phyloP scores from a whole-genome alignment of 1,284 basidiomycete species.

The Fistulinella cinereoalba region DNA sequence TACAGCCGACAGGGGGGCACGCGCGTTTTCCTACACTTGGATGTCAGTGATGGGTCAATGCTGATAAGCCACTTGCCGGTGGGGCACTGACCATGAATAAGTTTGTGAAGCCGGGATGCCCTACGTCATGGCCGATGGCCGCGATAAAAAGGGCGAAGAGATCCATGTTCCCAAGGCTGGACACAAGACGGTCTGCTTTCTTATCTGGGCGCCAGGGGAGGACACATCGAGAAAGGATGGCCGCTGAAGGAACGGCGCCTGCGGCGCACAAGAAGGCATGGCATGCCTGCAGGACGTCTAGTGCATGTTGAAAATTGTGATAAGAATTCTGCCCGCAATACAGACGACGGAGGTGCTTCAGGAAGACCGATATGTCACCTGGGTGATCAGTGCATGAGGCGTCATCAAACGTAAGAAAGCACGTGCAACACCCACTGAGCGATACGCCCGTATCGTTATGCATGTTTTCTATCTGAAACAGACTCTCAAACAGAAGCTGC shows the following conservation, averaged over 20 bases:
- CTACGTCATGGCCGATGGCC: conserved; percentile 93
- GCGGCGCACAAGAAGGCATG: conserved; percentile 80
- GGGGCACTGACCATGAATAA: conserved; percentile 76
- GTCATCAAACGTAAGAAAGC: conserved; percentile 18
- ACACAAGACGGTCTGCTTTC: conserved; percentile 44
- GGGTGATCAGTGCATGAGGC: conserved; percentile 21
- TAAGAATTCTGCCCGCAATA: conserved; percentile 90
- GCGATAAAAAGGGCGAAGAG: conserved; percentile 83
- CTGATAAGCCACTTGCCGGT: neutral
- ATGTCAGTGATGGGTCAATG: conserved; percentile 10
- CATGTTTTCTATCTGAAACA: conserved; percentile 76
- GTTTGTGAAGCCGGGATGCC: conserved; percentile 91
- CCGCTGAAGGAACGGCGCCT: conserved; percentile 75
- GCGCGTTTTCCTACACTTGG: conserved; percentile 77
- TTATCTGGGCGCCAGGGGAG: conserved; percentile 51
- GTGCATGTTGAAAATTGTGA: conserved; percentile 93
- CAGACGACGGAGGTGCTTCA: conserved; percentile 79
- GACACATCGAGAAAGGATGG: conserved; percentile 42
- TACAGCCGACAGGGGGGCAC: conserved; percentile 80
- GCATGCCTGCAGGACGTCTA: conserved; percentile 91
- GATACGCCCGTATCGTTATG: conserved; percentile 61
- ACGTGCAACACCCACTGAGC: conserved; percentile 52
- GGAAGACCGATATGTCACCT: conserved; percentile 73
- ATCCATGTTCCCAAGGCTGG: conserved; percentile 61
- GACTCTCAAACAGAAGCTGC: conserved; percentile 71